Percentiles rank a stretch among this genome's conserved stretches.
These are phyloP conservation scores for Harringtonia aguacate DNA, from an alignment of 2,329 filamentous ascomycete genomes.

Conservation along the genomic window DNA sequence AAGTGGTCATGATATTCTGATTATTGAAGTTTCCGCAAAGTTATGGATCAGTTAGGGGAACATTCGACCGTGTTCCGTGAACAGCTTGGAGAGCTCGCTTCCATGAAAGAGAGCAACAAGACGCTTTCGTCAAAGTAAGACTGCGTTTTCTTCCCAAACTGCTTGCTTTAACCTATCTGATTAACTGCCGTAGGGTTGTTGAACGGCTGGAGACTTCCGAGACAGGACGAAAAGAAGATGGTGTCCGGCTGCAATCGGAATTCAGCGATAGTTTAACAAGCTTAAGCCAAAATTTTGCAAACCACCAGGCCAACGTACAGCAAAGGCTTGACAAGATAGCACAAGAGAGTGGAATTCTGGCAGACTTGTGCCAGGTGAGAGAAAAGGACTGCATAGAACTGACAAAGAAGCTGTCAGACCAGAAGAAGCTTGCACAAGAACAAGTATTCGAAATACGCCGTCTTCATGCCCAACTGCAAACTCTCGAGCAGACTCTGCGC, in stretches of 20 bases:
- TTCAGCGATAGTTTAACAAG: not conserved
- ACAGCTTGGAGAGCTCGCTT: not conserved
- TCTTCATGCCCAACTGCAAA: not conserved
- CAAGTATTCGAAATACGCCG: not conserved
- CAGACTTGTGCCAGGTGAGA: slow-evolving; percentile 2
- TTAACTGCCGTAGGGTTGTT: not conserved
- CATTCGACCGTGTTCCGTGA: not conserved
- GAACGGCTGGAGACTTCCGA: not conserved
- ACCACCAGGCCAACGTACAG: not conserved
- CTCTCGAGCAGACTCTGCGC: not conserved
- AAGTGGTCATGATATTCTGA: too few species aligned
- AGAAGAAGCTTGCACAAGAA: not conserved
- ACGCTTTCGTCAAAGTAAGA: not conserved
- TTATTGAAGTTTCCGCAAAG: not conserved
- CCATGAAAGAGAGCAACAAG: not conserved
- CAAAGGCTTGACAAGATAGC: not conserved
- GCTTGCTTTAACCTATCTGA: not conserved
- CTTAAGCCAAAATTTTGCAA: not conserved
- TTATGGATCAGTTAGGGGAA: not conserved
- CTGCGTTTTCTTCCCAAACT: too few species aligned
- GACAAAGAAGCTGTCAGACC: not conserved
- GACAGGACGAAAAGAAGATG: not conserved
- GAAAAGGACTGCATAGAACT: slow-evolving; percentile 2
- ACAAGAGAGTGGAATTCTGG: not conserved
- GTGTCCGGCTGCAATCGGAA: not conserved